Base-by-base conservation (phyloP, 2,329 filamentous ascomycete genomes). In the Shiraia sp. region DNA sequence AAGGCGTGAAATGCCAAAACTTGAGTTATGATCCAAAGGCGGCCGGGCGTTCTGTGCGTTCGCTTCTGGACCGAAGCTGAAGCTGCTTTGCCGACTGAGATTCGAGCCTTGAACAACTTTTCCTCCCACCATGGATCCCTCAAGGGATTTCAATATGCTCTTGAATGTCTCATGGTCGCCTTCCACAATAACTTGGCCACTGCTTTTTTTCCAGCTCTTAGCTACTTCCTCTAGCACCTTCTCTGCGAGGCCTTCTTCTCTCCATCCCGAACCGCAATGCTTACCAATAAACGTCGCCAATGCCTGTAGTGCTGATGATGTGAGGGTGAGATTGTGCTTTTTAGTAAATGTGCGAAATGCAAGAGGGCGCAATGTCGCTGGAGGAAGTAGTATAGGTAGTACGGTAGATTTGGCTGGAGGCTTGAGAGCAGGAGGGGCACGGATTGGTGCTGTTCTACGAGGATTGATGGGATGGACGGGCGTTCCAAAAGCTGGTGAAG, bases 261-360 rank as follows among this genome's bases (percentile, higher is more conserved):
- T 83, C 93, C 93, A 99, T 84, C 85, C 90, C 42, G 91, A 91
- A 24, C 93, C 93, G 68, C 93, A 99, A 69, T 96, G 87, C 56
- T 88, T 86, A 9, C 93, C 95, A 38, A 99, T 87, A 68, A 99
- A 99, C 1, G 82, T 79, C 14, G 93, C 91, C 23, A 99, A 78
- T 32, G 88, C 82, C 67, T 92, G 85, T 4, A 99, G 75, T 0
- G 93, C 90, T 0, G 90, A 83, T 0, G 92, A 93, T 6, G 88
- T 91, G 38, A 99, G 81, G 0, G 91, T 97, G 41, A 99, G 77
- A 57, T 92, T 95, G 72, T 99, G 90, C 65, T 97, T 99, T 71
- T 96, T 96, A 2, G 93, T 99, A 55, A 99, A 95, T 0, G 89
- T 95, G 32, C 93, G 84, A 64, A 99, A 97, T 7, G 93, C 95